phyloP scores from a whole-genome alignment of 495 filamentous ascomycete genomes.

The Penicillium chermesinum region DNA sequence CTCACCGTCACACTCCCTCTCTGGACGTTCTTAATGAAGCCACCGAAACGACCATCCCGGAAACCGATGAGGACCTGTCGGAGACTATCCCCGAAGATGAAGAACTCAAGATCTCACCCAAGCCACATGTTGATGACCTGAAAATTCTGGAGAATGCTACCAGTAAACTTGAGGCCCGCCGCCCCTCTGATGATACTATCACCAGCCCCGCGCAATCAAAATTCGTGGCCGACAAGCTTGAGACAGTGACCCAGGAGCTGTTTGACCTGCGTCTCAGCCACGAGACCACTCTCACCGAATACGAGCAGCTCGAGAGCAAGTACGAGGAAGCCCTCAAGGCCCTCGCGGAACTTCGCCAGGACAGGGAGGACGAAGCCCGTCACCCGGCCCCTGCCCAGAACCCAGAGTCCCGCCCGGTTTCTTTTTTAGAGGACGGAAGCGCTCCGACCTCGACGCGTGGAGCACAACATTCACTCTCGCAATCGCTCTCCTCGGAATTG shows the following conservation, averaged over 20 bases:
- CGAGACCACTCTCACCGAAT: slow-evolving; percentile 75
- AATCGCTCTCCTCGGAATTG: slow-evolving; percentile 92
- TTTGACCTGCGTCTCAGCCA: slow-evolving; percentile 87
- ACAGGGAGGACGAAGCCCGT: slow-evolving; percentile 75
- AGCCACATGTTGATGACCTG: slow-evolving; percentile 23
- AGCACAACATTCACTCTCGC: slow-evolving; percentile 80
- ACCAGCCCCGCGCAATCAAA: slow-evolving; percentile 76
- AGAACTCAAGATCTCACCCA: slow-evolving; percentile 19
- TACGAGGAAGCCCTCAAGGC: slow-evolving; percentile 85
- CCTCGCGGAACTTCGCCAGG: slow-evolving; percentile 70
- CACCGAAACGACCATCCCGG: slow-evolving; percentile 48
- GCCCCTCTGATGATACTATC: slow-evolving; percentile 26
- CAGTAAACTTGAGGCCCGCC: slow-evolving; percentile 23
- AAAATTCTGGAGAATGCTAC: slow-evolving; percentile 29
- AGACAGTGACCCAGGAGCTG: slow-evolving; percentile 87
- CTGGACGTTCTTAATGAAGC: slow-evolving; percentile 48
- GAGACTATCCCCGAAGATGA: slow-evolving; percentile 51
- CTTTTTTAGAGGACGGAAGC: slow-evolving; percentile 89
- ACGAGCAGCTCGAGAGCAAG: slow-evolving; percentile 75
- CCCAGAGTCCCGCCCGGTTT: slow-evolving; percentile 63
- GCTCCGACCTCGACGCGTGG: slow-evolving; percentile 64
- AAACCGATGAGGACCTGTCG: slow-evolving; percentile 45
- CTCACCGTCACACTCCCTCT: slow-evolving; percentile 35
- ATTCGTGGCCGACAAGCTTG: slow-evolving; percentile 88
- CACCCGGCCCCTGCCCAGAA: slow-evolving; percentile 53